Base-by-base conservation (phyloP, 2,329 filamentous ascomycete species). In the Aspergillus viridinutans region DNA sequence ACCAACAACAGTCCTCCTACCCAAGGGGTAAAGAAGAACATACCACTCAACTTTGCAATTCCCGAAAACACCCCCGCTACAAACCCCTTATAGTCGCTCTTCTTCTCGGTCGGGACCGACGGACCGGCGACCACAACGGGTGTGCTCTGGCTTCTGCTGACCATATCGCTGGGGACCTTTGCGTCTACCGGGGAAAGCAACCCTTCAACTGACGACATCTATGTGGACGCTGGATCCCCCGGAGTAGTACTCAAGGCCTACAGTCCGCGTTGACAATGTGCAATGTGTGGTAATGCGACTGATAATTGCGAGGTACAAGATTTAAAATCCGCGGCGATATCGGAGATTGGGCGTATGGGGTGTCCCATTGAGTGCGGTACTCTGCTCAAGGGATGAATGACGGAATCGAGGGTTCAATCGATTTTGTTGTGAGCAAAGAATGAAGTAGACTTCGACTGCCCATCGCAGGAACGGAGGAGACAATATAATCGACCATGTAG, bases 1-100 rank as follows among this genome's bases (percentile, higher is more conserved):
- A 35, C 55, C 54, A 57, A 53, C 52, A n/a, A 51, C 4, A 28
- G 45, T 2, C 29, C 40, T 29, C 28, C 12, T 20, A 5, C 29
- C 12, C 26, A 6, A 23, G 6, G 6, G 3, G 6, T 17, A 26
- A 25, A 8, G 38, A 50, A 40, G 29, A 23, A 76, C 83, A 65
- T 75, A 93, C 91, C 90, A 67, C 84, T 85, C 57, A 97, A 79
- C 78, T 97, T 97, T 57, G 92, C 87, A 68, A 97, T 88, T 25
- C 94, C 94, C 40, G 90, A 96, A 71, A 97, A 97, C 6, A 97
- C 86, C n/a, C 94, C 94, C 0, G 90, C 94, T 28, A 97, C 90
- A 72, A 97, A 99, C n/a, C 93, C 94, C 69, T 90, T 92, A 80
- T 97, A 97, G 71, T 90, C 88, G 64, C 69, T 72, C 58, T 69